Percentiles rank a stretch among this genome's conserved stretches.
phyloP scores from a whole-genome alignment of 2,329 filamentous ascomycete genomes.

The Epichloe brachyelytri region DNA sequence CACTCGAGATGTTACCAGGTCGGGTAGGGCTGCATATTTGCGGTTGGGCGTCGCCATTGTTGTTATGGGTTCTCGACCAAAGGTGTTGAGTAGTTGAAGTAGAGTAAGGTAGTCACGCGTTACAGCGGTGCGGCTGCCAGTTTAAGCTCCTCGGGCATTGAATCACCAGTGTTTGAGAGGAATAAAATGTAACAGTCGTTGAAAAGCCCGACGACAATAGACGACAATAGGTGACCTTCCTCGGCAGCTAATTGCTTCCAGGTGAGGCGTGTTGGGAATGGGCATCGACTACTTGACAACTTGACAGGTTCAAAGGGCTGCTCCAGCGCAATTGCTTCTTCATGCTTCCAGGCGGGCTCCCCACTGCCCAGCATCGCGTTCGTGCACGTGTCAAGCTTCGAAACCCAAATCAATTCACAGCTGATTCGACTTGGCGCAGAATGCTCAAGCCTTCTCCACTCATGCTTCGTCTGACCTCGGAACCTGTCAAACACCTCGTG shows the following conservation, averaged over 20 bases:
- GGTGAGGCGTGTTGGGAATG: neutral
- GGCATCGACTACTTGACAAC: no score
- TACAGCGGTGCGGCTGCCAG: neutral
- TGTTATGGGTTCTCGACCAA: neutral
- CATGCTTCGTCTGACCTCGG: neutral
- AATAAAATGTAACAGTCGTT: neutral
- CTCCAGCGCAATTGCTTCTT: neutral
- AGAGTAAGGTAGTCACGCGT: neutral
- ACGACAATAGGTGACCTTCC: neutral
- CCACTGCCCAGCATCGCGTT: neutral
- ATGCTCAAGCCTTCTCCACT: neutral
- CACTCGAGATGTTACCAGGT: constrained; percentile 43
- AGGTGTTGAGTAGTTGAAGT: neutral
- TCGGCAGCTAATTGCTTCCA: neutral
- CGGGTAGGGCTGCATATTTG: constrained; percentile 72
- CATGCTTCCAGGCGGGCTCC: neutral
- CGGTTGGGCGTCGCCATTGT: constrained; percentile 48
- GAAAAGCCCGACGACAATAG: neutral
- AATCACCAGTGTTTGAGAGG: neutral
- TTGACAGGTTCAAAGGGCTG: neutral
- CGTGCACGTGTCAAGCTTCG: neutral
- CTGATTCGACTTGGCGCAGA: neutral
- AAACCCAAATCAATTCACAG: neutral
- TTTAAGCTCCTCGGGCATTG: neutral
- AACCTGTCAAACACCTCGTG: neutral